A percentile compares a stretch with the other conserved stretches of the same genome.
These are phyloP conservation scores for Pezicula carpinea DNA, from an alignment of 2,329 filamentous ascomycete genomes.

Conservation along the genomic window DNA sequence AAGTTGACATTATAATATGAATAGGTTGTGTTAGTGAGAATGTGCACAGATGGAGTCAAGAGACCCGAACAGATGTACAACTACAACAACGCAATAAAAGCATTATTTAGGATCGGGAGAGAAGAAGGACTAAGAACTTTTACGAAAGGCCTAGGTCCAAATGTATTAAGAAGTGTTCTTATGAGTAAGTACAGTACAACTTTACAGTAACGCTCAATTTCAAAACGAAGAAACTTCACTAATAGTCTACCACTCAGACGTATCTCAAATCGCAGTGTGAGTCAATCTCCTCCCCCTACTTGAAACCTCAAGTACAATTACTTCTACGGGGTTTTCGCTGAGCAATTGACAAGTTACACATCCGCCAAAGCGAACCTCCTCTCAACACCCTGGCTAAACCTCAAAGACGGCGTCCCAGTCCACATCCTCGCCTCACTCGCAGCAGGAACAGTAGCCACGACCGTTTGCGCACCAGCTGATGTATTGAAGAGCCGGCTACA, in stretches of 20 bases:
- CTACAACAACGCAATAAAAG: slow-evolving; percentile 35
- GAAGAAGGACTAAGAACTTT: slow-evolving; percentile 38
- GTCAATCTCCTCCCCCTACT: background rate
- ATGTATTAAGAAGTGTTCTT: slow-evolving; percentile 37
- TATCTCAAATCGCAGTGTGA: slow-evolving; percentile 40
- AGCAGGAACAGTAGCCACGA: slow-evolving; percentile 42
- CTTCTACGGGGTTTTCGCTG: background rate
- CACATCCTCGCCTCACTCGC: slow-evolving; percentile 36
- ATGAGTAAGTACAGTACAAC: slow-evolving; percentile 35
- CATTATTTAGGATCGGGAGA: slow-evolving; percentile 27
- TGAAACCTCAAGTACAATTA: background rate
- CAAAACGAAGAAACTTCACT: background rate
- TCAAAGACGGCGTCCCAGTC: slow-evolving; percentile 36
- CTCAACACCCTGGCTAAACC: slow-evolving; percentile 16
- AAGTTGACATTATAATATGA: background rate
- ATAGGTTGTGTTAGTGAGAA: slow-evolving; percentile 37
- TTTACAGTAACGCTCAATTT: background rate
- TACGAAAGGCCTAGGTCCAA: slow-evolving; percentile 34
- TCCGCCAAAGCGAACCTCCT: background rate
- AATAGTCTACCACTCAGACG: slow-evolving; percentile 25
- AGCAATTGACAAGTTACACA: background rate
- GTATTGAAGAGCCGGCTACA: slow-evolving; percentile 41
- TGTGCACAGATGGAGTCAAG: slow-evolving; percentile 42
- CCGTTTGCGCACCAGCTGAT: slow-evolving; percentile 40
- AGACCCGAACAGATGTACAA: slow-evolving; percentile 30